These are phyloP conservation scores for Hemileia vastatrix DNA, from an alignment of 1,284 basidiomycete genomes.

Conservation along the genomic window DNA sequence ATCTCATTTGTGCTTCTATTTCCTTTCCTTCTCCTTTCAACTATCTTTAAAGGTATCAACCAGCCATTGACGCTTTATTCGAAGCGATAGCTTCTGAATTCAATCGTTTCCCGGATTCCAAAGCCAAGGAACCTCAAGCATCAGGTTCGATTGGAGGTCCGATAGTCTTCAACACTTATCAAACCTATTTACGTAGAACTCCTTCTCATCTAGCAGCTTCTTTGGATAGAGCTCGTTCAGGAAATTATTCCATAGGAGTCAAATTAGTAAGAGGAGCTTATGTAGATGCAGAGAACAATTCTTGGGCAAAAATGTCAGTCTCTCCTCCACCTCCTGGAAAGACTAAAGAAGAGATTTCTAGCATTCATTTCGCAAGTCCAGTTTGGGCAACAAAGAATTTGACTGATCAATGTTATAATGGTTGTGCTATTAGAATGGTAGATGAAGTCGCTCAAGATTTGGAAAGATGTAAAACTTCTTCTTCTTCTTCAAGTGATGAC, in stretches of 20 bases:
- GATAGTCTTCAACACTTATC: slow-evolving; percentile 37
- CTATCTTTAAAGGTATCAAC: slow-evolving; percentile 26
- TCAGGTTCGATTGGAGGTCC: slow-evolving; percentile 20
- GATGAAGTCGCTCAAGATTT: slow-evolving; percentile 49
- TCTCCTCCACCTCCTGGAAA: no score
- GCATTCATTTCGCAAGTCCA: slow-evolving; percentile 46
- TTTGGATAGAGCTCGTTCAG: slow-evolving; percentile 58
- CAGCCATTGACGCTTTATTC: slow-evolving; percentile 39
- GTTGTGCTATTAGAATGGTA: slow-evolving; percentile 57
- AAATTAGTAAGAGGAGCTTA: slow-evolving; percentile 95
- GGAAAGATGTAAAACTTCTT: slow-evolving; percentile 9
- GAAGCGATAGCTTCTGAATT: slow-evolving; percentile 35
- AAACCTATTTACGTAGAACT: slow-evolving; percentile 52
- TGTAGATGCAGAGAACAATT: slow-evolving; percentile 65
- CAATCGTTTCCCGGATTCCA: slow-evolving; percentile 25
- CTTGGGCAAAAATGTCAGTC: slow-evolving; percentile 34
- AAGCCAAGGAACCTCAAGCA: background rate
- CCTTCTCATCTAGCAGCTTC: slow-evolving; percentile 59
- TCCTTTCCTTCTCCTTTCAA: background rate
- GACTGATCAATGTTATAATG: slow-evolving; percentile 71
- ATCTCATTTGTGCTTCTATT: background rate
- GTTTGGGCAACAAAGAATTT: slow-evolving; percentile 51
- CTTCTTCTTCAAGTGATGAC: slow-evolving; percentile 1
- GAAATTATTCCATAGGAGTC: slow-evolving; percentile 72
- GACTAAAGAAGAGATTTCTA: slow-evolving; percentile 27